phyloP scores from a whole-genome alignment of 2,329 filamentous ascomycete species.

The Fusarium sp. region DNA sequence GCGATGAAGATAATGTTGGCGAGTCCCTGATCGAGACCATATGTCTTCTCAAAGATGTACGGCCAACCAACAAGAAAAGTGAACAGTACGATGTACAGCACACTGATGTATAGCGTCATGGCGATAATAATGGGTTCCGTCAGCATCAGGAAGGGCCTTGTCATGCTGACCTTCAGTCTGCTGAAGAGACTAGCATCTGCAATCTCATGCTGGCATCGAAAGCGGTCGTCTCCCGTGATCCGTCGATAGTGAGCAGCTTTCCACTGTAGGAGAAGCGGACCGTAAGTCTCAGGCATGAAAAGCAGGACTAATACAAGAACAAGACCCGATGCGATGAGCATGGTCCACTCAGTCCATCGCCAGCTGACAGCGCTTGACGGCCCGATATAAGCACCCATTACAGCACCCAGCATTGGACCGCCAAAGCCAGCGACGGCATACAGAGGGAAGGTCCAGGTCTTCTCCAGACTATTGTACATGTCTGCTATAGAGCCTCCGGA shows the following conservation, averaged over 20 bases:
- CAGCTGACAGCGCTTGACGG: slow-evolving; percentile 62
- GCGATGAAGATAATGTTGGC: slow-evolving; percentile 55
- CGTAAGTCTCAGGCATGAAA: slow-evolving; percentile 74
- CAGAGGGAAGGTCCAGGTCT: slow-evolving; percentile 52
- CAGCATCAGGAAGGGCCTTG: slow-evolving; percentile 52
- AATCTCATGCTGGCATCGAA: slow-evolving; percentile 71
- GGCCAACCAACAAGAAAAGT: slow-evolving; percentile 62
- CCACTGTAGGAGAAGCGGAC: slow-evolving; percentile 61
- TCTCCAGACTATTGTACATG: slow-evolving; percentile 47
- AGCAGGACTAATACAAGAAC: slow-evolving; percentile 65
- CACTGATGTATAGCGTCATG: slow-evolving; percentile 59
- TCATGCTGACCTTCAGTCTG: slow-evolving; percentile 55
- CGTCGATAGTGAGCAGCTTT: slow-evolving; percentile 68
- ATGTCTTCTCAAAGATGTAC: slow-evolving; percentile 56
- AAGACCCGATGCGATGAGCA: slow-evolving; percentile 69
- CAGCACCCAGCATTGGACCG: slow-evolving; percentile 53
- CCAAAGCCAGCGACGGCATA: slow-evolving; percentile 56
- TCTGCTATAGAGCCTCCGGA: slow-evolving; percentile 56
- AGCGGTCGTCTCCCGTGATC: slow-evolving; percentile 69
- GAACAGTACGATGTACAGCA: slow-evolving; percentile 64
- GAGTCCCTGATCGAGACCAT: slow-evolving; percentile 53
- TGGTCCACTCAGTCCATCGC: slow-evolving; percentile 72
- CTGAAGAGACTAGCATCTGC: slow-evolving; percentile 62
- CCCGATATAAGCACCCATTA: slow-evolving; percentile 71
- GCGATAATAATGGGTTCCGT: slow-evolving; percentile 52